Conservation (phyloP, 371 early-diverging fungal genomes). For the Nematocida sp. region DNA sequence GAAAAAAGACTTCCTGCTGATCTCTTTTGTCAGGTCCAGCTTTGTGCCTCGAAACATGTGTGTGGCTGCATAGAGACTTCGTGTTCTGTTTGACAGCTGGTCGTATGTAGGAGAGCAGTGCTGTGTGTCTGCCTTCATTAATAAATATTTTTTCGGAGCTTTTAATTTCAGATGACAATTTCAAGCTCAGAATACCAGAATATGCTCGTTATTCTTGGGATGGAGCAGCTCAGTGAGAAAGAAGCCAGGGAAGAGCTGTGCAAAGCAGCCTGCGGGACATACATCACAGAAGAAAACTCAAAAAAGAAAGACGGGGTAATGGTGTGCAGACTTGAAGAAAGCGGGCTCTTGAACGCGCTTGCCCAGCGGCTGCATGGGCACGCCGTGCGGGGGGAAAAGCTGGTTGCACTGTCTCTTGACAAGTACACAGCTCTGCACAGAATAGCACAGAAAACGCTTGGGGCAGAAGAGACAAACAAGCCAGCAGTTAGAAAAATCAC, state of each 20-base stretch:
- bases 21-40: slow-evolving; percentile 35
- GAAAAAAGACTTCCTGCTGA: not conserved
- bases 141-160: not conserved
- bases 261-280: not conserved
- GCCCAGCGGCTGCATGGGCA: not conserved
- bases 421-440: slow-evolving; percentile 14
- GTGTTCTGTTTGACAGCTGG: slow-evolving; percentile 10
- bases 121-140: not conserved
- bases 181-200: not conserved
- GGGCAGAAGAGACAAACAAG: not conserved
- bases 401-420: slow-evolving; percentile 3
- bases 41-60: slow-evolving; percentile 31
- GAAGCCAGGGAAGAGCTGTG: not conserved
- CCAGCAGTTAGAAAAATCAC: slow-evolving; percentile 26
- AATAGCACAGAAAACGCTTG: not conserved
- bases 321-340: not conserved
- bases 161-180: not conserved
- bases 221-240: not conserved
- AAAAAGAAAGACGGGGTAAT: not conserved
- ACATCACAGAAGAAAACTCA: slow-evolving; percentile 23
- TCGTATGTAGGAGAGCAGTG: not conserved
- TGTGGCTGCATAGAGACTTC: not conserved
- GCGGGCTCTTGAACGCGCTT: not conserved
- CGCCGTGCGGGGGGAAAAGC: not conserved
- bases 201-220: not conserved